These are phyloP conservation scores for Aspergillus funiculosus DNA, from an alignment of 495 filamentous ascomycete species.

Conservation along the genomic window DNA sequence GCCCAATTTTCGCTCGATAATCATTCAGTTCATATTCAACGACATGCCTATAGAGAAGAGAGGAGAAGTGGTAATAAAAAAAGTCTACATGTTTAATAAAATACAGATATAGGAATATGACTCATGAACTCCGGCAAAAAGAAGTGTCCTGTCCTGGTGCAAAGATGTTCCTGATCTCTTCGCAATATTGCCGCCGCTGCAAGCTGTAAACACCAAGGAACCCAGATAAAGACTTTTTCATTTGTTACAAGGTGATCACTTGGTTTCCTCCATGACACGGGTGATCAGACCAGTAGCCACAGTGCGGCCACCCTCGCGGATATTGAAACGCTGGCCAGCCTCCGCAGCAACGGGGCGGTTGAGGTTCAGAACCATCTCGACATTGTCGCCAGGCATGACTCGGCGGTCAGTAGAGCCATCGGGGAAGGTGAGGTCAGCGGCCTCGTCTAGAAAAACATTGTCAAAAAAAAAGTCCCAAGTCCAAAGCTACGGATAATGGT, in stretches of 20 bases:
- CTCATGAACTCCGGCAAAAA: constrained; percentile 43
- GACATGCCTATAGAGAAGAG: constrained; percentile 14
- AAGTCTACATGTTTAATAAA: constrained; percentile 40
- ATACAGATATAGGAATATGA: constrained; percentile 39
- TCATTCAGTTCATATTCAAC: constrained; percentile 23
- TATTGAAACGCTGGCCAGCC: constrained; percentile 86
- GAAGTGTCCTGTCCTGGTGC: constrained; percentile 19
- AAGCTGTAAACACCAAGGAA: constrained; percentile 32
- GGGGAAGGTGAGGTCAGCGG: constrained; percentile 73
- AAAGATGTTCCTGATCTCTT: constrained; percentile 26
- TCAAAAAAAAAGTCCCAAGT: constrained; percentile 9
- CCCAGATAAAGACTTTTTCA: constrained; percentile 26
- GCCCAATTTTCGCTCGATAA: not conserved
- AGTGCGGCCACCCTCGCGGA: constrained; percentile 91
- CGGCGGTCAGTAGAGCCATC: constrained; percentile 69
- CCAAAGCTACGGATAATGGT: too few relatives aligned
- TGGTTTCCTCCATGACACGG: constrained; percentile 54
- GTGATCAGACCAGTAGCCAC: constrained; percentile 91
- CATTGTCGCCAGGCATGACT: constrained; percentile 97
- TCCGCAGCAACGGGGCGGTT: constrained; percentile 80
- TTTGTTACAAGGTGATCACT: constrained; percentile 31
- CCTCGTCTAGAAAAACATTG: constrained; percentile 56
- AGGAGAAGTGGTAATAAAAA: constrained; percentile 28
- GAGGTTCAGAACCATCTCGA: constrained; percentile 85
- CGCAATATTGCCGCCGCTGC: constrained; percentile 37